Percentiles rank a stretch among this genome's conserved stretches.
These are phyloP conservation scores for Penicillium macrosclerotiorum DNA, from an alignment of 495 filamentous ascomycete species.

Conservation along the genomic window DNA sequence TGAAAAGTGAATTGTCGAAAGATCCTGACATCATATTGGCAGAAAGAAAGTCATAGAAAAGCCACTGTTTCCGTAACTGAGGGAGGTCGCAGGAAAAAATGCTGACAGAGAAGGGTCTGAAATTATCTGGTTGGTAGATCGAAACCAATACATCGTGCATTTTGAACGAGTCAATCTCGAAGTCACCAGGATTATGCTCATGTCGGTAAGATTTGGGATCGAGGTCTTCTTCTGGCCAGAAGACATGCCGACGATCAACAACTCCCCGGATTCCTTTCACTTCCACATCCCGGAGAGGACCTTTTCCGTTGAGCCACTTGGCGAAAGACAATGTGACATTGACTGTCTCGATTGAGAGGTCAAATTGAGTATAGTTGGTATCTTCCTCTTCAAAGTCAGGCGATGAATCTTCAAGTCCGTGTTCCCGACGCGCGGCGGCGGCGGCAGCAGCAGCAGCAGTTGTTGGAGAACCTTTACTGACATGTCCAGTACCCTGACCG, in stretches of 20 bases:
- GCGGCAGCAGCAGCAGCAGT: conserved; percentile 85
- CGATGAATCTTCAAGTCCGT: conserved; percentile 20
- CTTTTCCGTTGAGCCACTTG: conserved; percentile 98
- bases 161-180: conserved; percentile 94
- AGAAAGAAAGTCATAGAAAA: conserved; percentile 96
- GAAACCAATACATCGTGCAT: conserved; percentile 92
- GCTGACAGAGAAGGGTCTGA: conserved; percentile 90
- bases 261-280: conserved; percentile 96
- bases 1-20: conserved; percentile 93
- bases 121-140: conserved; percentile 83
- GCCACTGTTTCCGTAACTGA: conserved; percentile 88
- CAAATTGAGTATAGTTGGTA: conserved; percentile 96
- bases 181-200: conserved; percentile 87
- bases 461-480: conserved; percentile 88
- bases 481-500: conserved; percentile 70
- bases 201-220: conserved; percentile 87
- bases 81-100: conserved; percentile 94
- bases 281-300: conserved; percentile 85
- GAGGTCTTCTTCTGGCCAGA: conserved; percentile 64
- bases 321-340: conserved; percentile 96
- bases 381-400: conserved; percentile 65
- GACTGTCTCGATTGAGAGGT: conserved; percentile 89
- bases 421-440: conserved; percentile 56
- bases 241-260: conserved; percentile 80
- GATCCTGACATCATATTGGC: conserved; percentile 96